Evolutionary conservation across 164 flowering plant species (phyloP), one percentile per base, ranked within the genome.

Genomic region (Chimonanthus salicifolius): DNA sequence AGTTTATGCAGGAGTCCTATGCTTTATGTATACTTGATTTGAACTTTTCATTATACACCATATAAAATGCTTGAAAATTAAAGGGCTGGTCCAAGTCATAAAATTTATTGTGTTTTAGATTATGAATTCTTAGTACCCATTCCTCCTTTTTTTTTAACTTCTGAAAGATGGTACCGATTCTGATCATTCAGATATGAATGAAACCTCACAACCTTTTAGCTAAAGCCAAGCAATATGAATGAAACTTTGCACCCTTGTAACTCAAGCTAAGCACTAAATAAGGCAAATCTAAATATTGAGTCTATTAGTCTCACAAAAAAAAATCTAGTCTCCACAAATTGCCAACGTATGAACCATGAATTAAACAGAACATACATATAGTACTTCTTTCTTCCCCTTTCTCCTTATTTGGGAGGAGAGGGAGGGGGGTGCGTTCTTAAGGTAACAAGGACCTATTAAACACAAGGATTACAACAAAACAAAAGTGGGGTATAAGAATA

Each of bases 401-500:
- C 33, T 33, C 33, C 33, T 33, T 33, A 33, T 33, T 33, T 33
- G 33, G 33, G 33, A 33, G 33, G 33, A 33, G 33, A 33, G 33
- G 33, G 33, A 33, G 33, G 33, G 33, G 33, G 33, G 33, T 1
- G 33, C 33, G 1, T 33, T 33, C 33, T 33, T 33, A 33, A 33
- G 33, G 33, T 33, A 33, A 33, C 33, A 33, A 33, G 33, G 33
- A 1, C 33, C 33, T 33, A 33, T 33, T 33, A 33, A 33, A 33
- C 2, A 33, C 33, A 33, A 33, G 33, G 33, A 33, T 33, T 33
- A 33, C 33, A 33, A 33, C 33, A 33, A 33, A 33, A 33, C 33
- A 33, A 33, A 33, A 33, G 33, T 33, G 33, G 47, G 54, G 74
- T 47, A 48, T 15, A 67, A 73, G 72, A 72, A 77, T 68, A 7